phyloP scores from a whole-genome alignment of 2,329 filamentous ascomycete genomes.

The Fusarium temperatum region DNA sequence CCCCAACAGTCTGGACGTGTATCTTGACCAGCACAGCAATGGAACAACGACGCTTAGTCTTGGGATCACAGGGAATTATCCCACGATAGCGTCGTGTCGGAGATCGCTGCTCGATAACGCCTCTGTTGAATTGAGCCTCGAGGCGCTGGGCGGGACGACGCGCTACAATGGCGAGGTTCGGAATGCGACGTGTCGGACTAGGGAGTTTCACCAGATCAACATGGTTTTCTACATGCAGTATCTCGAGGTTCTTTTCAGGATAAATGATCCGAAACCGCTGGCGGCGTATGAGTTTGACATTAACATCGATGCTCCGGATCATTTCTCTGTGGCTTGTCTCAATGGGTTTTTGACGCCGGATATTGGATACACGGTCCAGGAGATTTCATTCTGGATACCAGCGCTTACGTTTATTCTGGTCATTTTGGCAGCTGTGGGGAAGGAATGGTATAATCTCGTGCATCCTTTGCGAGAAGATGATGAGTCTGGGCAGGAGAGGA shows the following conservation, averaged over 20 bases:
- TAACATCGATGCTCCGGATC: conserved; percentile 22
- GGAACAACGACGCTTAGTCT: conserved; percentile 20
- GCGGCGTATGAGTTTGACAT: conserved; percentile 31
- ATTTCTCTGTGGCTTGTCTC: conserved; percentile 25
- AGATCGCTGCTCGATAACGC: conserved; percentile 1
- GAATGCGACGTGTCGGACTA: conserved; percentile 26
- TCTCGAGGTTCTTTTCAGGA: conserved; percentile 1
- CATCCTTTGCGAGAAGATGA: conserved; percentile 16
- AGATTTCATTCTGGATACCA: conserved; percentile 25
- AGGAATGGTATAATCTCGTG: conserved; percentile 23
- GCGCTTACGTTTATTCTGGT: conserved; percentile 16
- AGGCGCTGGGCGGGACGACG: conserved; percentile 23
- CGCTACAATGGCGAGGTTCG: conserved; percentile 22
- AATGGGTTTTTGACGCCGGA: conserved; percentile 28
- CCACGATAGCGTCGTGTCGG: conserved; percentile 1
- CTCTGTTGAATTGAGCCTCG: conserved; percentile 22
- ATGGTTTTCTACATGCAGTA: neutral
- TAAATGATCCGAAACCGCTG: conserved; percentile 44
- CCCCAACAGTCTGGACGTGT: neutral
- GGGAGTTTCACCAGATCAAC: neutral
- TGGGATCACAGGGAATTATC: neutral
- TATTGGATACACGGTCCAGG: conserved; percentile 9
- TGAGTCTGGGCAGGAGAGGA: neutral
- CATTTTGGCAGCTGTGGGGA: conserved; percentile 24
- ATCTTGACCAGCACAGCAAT: neutral